phyloP scores from a whole-genome alignment of 148 eudicot species.

The Camellia japonica region DNA sequence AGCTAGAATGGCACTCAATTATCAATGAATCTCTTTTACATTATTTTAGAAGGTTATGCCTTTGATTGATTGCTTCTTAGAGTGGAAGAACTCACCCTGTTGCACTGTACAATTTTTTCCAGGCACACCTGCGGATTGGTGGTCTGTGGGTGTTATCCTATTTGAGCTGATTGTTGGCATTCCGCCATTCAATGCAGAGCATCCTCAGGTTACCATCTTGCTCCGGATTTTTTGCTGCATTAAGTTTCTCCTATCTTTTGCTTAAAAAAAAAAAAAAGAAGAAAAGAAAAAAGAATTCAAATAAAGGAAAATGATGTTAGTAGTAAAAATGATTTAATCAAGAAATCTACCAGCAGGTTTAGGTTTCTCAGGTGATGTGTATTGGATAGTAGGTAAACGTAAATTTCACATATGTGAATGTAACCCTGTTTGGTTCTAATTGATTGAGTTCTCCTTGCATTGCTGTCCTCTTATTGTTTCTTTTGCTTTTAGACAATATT shows the following conservation, averaged over 20 bases:
- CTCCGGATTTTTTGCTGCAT: background rate
- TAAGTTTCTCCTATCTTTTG: background rate
- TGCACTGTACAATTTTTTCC: conserved; percentile 19
- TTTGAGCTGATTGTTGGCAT: conserved; percentile 96
- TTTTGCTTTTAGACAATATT: conserved; percentile 65
- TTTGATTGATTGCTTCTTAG: background rate
- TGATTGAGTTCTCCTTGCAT: background rate
- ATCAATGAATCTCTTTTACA: background rate
- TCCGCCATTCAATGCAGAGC: conserved; percentile 99
- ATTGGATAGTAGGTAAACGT: no score
- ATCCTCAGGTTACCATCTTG: conserved; percentile 73
- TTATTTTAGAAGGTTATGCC: background rate
- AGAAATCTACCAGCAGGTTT: no score
- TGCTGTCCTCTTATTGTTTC: conserved; percentile 7
- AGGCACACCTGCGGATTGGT: conserved; percentile 99
- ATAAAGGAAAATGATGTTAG: no score
- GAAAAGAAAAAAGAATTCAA: no score
- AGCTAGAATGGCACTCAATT: background rate
- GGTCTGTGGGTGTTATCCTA: conserved; percentile 97
- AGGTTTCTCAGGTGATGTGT: no score
- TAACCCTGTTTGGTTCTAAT: background rate
- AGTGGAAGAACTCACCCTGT: conserved; percentile 3
- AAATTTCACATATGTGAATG: background rate
- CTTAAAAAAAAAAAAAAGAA: background rate
- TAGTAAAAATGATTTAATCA: no score